A percentile compares a stretch with the other conserved stretches of the same genome.
phyloP scores from a whole-genome alignment of 306 rosid genomes.

The Alnus rubra region DNA sequence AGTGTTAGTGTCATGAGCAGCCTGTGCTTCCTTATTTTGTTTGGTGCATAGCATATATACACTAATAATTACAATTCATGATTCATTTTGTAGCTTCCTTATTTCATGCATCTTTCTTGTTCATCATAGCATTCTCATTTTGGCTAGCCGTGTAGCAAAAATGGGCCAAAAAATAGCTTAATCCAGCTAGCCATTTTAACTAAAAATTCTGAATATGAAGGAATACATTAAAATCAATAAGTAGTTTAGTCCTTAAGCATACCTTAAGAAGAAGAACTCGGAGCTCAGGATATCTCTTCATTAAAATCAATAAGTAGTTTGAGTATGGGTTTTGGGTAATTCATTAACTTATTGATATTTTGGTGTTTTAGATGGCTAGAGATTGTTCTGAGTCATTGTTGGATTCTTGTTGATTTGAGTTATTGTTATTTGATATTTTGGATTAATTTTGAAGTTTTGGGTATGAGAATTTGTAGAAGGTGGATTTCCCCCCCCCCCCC shows the following conservation, averaged over 20 bases:
- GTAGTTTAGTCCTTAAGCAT: neutral
- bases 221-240: neutral
- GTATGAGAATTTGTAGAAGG: slow-evolving; percentile 6
- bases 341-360: neutral
- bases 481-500: neutral
- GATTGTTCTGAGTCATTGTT: neutral
- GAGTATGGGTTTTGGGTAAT: neutral
- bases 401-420: neutral
- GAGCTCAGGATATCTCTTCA: neutral
- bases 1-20: too few species aligned
- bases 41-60: too few species aligned
- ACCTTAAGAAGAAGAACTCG: neutral
- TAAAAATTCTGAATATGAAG: too few species aligned
- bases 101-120: too few species aligned
- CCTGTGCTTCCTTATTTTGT: too few species aligned
- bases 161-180: too few species aligned
- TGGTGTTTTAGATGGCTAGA: neutral
- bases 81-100: too few species aligned
- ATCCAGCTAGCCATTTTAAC: too few species aligned
- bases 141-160: too few species aligned
- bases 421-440: neutral
- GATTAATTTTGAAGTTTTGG: neutral
- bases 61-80: too few species aligned
- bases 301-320: neutral
- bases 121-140: too few species aligned